Base-by-base conservation (phyloP, 495 filamentous ascomycete species). In the Cercophora sp. region DNA sequence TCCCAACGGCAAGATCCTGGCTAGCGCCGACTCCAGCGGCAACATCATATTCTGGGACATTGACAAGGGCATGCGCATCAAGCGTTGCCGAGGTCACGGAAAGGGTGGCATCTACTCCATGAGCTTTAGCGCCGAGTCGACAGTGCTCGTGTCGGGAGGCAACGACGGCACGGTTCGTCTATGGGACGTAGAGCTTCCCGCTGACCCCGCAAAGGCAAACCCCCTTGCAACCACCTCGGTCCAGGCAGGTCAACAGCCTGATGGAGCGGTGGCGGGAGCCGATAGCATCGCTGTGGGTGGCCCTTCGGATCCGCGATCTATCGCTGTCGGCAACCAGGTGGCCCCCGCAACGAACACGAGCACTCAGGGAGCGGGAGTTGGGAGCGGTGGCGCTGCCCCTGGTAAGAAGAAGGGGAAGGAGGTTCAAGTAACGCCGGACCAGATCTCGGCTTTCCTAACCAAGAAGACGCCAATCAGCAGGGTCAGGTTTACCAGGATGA, bases 401-500 rank as follows among this genome's bases (percentile, higher is more conserved):
- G 74, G 80, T 15, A 89, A 91, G 77, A 91, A 88, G 75, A 91
- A 88, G 67, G 83, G 83, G 43, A 96, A 96, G 70, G 92, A 96
- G 53, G 85, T 90, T 4, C 85, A 88, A 53, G 86, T 96, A 23
- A 93, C 88, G 2, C 82, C 89, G 0, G 93, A 98, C 62, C 92
- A 97, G 71, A 89, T 97, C 69, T 85, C 82, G 56, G 90, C 87
- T 3, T 96, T 96, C 61, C 85, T 88, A 0, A 96, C 93, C 15
- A 98, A 97, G 80, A 95, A 93, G 74, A 89, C 86, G 19, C 90
- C 93, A 2, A 88, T 98, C 5, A 86, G 93, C 67, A 95, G 91
- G 75, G 92, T 95, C 40, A 81, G 84, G 63, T 96, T 96, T 64
- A 96, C 93, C 2, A 77, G 86, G 45, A 93, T 92, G 85, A 98